Conservation (phyloP, 805 yeast genomes). For the Metschnikowia borealis region DNA sequence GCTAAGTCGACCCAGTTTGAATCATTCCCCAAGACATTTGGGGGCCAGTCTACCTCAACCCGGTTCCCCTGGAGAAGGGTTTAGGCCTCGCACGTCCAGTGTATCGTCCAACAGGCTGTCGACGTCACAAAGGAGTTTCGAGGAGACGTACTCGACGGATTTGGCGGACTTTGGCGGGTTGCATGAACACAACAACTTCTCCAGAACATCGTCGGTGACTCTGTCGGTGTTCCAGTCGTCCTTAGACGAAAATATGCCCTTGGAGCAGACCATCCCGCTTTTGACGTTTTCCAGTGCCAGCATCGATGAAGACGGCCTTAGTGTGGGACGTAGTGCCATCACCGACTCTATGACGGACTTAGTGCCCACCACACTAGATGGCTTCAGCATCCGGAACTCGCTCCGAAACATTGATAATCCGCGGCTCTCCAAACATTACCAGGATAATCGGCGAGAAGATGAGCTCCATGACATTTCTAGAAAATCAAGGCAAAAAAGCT, state of each 20-base stretch:
- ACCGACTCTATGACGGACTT: constrained; percentile 15
- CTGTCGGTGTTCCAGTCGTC: constrained; percentile 10
- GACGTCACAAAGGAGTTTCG: background rate
- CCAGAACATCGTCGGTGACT: constrained; percentile 16
- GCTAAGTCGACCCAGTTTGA: background rate
- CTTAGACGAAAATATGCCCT: constrained; percentile 4
- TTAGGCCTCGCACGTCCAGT: background rate
- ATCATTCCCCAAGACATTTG: background rate
- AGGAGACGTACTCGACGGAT: background rate
- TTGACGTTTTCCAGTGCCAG: constrained; percentile 10
- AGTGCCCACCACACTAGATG: constrained; percentile 14
- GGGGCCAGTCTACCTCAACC: background rate
- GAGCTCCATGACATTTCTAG: background rate
- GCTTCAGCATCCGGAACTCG: constrained; percentile 5
- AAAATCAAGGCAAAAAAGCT: constrained; percentile 14
- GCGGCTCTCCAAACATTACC: constrained; percentile 16
- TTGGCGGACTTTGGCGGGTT: background rate
- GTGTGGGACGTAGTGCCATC: constrained; percentile 4
- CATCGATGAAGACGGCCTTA: constrained; percentile 8
- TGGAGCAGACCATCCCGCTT: constrained; percentile 17
- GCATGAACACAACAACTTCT: background rate
- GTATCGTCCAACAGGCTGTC: background rate
- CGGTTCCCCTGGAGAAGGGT: background rate
- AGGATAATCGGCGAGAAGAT: constrained; percentile 3
- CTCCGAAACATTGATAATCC: constrained; percentile 14